Evolutionary conservation across 768 basidiomycete species (phyloP), one percentile per base, ranked within the genome.

Genomic region (Clitopilus hobsonii): DNA sequence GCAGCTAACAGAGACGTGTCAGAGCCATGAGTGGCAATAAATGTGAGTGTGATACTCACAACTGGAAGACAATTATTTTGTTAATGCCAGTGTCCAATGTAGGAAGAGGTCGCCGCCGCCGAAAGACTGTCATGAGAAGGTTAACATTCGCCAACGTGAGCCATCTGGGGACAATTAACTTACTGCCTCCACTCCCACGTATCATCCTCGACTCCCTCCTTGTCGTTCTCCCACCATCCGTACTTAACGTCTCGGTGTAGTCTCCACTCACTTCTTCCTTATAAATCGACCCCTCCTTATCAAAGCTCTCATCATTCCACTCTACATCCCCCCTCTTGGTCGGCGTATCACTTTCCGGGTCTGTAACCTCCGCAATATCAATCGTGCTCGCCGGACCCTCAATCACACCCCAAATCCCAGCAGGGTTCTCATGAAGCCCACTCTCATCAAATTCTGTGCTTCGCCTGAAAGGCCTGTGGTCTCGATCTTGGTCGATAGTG

Each of bases 41-140:
- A n/a, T n/a, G n/a, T n/a, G n/a, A n/a, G n/a, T n/a, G n/a, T n/a
- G n/a, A 24, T 14, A 61, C 74, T 49, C 66, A 82, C 80, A 82
- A 61, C 66, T 86, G 84, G 59, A 85, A 85, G 26, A 78, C 51
- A 45, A 86, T 73, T 4, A 85, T 63, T 28, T 76, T 71, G 76
- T 78, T 80, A 23, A 85, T 75, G 7, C 74, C 67, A 16, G 76
- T 72, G 2, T 71, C 61, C 22, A 82, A 67, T 49, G 61, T 71
- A 2, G 69, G 69, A 45, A 65, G 64, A 23, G 61, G 65, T 32
- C 61, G 68, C 49, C 60, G 65, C 22, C 18, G n/a, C n/a, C 41
- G 41, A 20, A 45, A 45, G 10, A 45, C 41, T 45, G 41, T 23
- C 61, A 61, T n/a, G 52, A 10, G 7, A 54, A 11, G 13, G 29